Evolutionary conservation across 1,139 yeast species (phyloP).

Genomic region (Lodderomyces orthopsilosis): DNA sequence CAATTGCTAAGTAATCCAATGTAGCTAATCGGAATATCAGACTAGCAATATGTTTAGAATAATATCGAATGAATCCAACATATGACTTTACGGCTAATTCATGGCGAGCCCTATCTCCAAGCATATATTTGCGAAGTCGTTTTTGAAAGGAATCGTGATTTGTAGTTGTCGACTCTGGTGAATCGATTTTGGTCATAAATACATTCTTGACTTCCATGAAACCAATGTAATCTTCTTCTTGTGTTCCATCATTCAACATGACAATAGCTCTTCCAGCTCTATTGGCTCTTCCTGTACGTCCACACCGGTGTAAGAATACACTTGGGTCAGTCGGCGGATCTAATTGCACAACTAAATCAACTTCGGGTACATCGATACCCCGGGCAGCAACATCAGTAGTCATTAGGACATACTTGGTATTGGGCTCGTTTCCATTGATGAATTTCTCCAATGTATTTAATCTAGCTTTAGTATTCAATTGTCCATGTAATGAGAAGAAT

Average conservation of each 20-base stretch:
- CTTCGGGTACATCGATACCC: constrained; percentile 91
- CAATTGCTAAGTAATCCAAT: constrained; percentile 71
- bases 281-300: constrained; percentile 91
- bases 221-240: constrained; percentile 80
- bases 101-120: constrained; percentile 73
- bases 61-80: constrained; percentile 80
- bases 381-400: constrained; percentile 91
- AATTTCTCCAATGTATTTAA: constrained; percentile 66
- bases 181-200: constrained; percentile 38
- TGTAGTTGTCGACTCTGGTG: constrained; percentile 18
- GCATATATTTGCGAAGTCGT: constrained; percentile 53
- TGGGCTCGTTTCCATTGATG: constrained; percentile 40
- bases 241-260: constrained; percentile 58
- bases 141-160: constrained; percentile 24
- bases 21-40: constrained; percentile 79
- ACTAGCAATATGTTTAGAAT: constrained; percentile 85
- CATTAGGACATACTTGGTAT: constrained; percentile 59
- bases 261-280: constrained; percentile 76
- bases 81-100: constrained; percentile 78
- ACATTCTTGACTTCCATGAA: constrained; percentile 78
- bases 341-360: constrained; percentile 79
- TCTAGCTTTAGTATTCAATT: constrained; percentile 71
- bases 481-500: constrained; percentile 80
- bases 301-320: constrained; percentile 84
- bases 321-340: constrained; percentile 94